Conservation (phyloP, 2,329 filamentous ascomycete species). For the Phaeosphaeriaceae sp. region DNA sequence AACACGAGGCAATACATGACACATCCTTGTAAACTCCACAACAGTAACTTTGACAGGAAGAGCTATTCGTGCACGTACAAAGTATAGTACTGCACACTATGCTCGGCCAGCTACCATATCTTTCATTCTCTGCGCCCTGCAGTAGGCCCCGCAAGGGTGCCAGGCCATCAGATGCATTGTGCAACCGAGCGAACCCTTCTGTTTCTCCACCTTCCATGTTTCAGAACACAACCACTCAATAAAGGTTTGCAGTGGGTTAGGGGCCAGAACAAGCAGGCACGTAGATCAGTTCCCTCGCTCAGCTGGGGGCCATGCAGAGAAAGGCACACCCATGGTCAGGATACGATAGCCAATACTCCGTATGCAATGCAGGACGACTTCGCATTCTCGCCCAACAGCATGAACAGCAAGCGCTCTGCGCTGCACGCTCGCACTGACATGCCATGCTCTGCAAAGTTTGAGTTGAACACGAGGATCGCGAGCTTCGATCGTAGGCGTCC, state of each 20-base stretch:
- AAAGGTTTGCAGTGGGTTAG: not conserved
- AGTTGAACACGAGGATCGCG: too few relatives aligned
- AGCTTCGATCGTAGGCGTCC: not conserved
- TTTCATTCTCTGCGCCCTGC: constrained; percentile 16
- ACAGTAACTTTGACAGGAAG: not conserved
- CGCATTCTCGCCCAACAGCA: constrained; percentile 6
- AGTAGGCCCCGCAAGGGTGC: not conserved
- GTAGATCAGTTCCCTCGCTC: not conserved
- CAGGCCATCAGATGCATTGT: not conserved
- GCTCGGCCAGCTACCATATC: constrained; percentile 23
- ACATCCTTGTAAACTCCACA: not conserved
- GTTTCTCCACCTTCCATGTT: not conserved
- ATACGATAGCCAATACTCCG: not conserved
- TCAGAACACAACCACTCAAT: not conserved
- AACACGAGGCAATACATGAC: constrained; percentile 1
- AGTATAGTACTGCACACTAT: not conserved
- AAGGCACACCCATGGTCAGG: not conserved
- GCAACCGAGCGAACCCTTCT: not conserved
- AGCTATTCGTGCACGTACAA: not conserved
- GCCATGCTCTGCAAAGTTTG: not conserved
- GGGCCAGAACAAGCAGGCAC: not conserved
- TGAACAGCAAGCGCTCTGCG: not conserved
- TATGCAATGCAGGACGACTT: not conserved
- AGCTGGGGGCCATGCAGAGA: not conserved
- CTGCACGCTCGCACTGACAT: not conserved